Conservation (phyloP, 345 rosid genomes). For the Sonneratia alba region DNA sequence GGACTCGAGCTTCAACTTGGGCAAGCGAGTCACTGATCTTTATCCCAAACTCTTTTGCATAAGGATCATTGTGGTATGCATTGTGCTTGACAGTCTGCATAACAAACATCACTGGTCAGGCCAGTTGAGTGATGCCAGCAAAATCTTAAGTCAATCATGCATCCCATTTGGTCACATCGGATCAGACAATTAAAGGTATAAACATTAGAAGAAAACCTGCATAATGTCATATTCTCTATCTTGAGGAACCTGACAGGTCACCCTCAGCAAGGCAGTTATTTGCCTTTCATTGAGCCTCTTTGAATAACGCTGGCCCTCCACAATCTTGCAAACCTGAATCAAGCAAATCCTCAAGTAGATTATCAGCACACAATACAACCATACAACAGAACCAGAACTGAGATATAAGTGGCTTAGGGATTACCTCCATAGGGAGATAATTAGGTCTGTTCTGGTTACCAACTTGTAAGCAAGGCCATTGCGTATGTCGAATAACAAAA, state of each 20-base stretch:
- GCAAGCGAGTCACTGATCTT: conserved; percentile 81
- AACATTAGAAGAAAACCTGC: conserved; percentile 28
- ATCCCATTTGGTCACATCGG: neutral
- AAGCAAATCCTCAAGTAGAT: neutral
- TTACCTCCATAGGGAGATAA: conserved; percentile 47
- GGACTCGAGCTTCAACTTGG: conserved; percentile 90
- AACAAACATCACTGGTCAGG: neutral
- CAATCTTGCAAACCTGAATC: conserved; percentile 84
- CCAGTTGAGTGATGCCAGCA: neutral
- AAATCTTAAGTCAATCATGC: neutral
- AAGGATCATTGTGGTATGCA: conserved; percentile 62
- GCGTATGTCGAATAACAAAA: conserved; percentile 33
- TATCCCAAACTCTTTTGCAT: conserved; percentile 90
- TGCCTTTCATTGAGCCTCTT: conserved; percentile 92
- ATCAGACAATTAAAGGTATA: neutral
- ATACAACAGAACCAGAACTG: neutral
- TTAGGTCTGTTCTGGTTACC: conserved; percentile 42
- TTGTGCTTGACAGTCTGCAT: conserved; percentile 68
- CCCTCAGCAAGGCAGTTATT: conserved; percentile 80
- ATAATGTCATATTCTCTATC: conserved; percentile 79
- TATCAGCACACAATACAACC: neutral
- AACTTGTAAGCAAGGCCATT: conserved; percentile 47
- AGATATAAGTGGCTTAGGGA: neutral
- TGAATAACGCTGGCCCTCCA: conserved; percentile 93
- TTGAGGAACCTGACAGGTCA: conserved; percentile 83